Base-by-base conservation (phyloP, 2,329 filamentous ascomycete species). In the Penicillium fuscoglaucum region DNA sequence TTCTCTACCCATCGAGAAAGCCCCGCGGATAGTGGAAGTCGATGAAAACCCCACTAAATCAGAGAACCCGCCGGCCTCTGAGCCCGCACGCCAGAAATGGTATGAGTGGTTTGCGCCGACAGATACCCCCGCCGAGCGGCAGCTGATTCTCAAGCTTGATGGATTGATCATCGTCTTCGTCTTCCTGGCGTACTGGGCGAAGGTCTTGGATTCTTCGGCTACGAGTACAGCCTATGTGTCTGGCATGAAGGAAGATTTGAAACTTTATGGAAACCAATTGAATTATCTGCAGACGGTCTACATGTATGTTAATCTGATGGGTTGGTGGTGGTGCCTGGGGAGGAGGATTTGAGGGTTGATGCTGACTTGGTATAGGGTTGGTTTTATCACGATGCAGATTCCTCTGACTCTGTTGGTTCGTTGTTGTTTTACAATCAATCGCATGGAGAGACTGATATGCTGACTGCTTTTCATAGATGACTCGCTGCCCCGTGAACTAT, bases 271-370 rank as follows among this genome's bases (percentile, higher is more conserved):
- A 1, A 67, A 67, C 39, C 63, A 67, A 28, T 55, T 67, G 29
- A 66, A 67, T 24, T 67, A 67, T 52, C 39, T 67, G 15, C 65
- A 67, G n/a, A 66, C 61, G 2, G 58, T 63, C 13, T 64, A 64
- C 35, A 63, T 59, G 61, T 62, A 58, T 45, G 61, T 51, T 7
- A n/a, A 26, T 7, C 15, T 7, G n/a, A 40, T 19, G 24, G 12
- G 24, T 13, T 7, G n/a, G 21, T 19, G 37, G 26, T 31, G 6
- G 29, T 24, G 28, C n/a, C n/a, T 6, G 12, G 12, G 1, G 13
- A n/a, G 7, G 21, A 19, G 2, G 12, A 10, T n/a, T 29, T 54
- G 15, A 21, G n/a, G 7, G n/a, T 47, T 17, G 10, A 29, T 24
- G 26, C 54, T 55, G 19, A 43, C 6, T 39, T 13, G 13, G 17